Base-by-base conservation (phyloP, 2,329 filamentous ascomycete species). In the Parastagonospora avenae region DNA sequence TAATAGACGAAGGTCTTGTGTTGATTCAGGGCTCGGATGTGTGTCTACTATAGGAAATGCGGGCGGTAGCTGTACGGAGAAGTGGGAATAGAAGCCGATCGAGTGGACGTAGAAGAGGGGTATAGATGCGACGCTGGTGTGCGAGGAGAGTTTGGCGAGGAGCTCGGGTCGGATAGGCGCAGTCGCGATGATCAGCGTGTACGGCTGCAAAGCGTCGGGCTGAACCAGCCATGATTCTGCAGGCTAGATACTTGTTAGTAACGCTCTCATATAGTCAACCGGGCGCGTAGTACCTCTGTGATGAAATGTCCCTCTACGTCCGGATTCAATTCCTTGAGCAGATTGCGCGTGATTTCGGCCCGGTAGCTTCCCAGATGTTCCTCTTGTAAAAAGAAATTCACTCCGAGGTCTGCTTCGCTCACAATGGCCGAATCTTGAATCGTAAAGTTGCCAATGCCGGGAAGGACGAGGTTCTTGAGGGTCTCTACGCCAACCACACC, bases 351-450 rank as follows among this genome's bases (percentile, higher is more conserved):
- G 68, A 89, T 87, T 70, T 91, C 83, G 1, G 93, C 91, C 60
- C 94, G 86, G 24, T 86, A 86, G 65, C 86, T 87, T 46, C 92
- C 92, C 32, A 96, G 72, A 58, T 86, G 88, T 42, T 81, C 79
- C 63, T 94, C 86, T 54, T 96, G 91, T 0, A 99, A 80, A 67
- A 99, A 99, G 81, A 99, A 99, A 76, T 99, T 99, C 56, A 97
- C 88, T 4, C 95, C 94, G 35, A 99, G 79, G 66, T 99, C 94
- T 36, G 86, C 81, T 61, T 96, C 88, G 1, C 79, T 80, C n/a
- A 99, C 92, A 2, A 82, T 73, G 1, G 86, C 84, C 6, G 89
- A 86, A 66, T 99, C 94, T 45, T 89, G 88, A 55, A 99, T 96
- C 0, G 91, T 95, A 72, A 97, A 99, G 24, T 86, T 85, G 8